Evolutionary conservation across 1,139 yeast genomes (phyloP), one percentile per base, ranked within the genome.

Genomic region (Candida sp.): DNA sequence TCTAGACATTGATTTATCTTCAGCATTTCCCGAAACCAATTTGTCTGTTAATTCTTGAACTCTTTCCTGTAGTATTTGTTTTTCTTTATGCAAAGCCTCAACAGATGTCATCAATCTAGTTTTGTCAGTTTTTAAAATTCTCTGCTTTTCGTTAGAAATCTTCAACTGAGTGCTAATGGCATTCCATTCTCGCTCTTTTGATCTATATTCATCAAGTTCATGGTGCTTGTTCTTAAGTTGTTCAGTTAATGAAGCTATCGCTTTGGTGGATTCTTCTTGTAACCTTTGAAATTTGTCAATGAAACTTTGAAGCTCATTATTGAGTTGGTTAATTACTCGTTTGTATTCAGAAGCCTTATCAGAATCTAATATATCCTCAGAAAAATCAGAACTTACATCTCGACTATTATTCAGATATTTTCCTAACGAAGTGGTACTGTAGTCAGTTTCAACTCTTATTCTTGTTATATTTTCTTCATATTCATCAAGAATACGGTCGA

Each of bases 101-200:
- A 71, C 55, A 29, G 70, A 60, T 54, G 73, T 72, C 4, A 71
- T 63, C 22, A 75, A 56, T 47, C 73, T 65, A 22, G 73, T 68
- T 48, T 76, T 77, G 48, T 80, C 85, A 4, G 82, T 75, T 34
- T 72, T 70, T 37, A 73, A 57, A 3, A 67, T 58, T 38, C 82
- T 57, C 47, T 77, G 80, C 49, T 76, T 78, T 23, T 77, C 75
- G 6, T 70, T 66, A 0, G 82, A 75, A 5, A 56, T 51, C 27
- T 73, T 70, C 35, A 77, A 58, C 22, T 73, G 77, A 49, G 43
- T 61, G 19, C 23, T 43, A 43, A 23, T 35, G 30, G 33, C 22
- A n/a, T 41, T 25, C 30, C 34, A 29, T 21, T 30, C 52, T 25
- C 52, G 43, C 33, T 53, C 54, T 41, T 63, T 62, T 11, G 66